Evolutionary conservation across 495 filamentous ascomycete species (phyloP).

Genomic region (Podospora sp.): DNA sequence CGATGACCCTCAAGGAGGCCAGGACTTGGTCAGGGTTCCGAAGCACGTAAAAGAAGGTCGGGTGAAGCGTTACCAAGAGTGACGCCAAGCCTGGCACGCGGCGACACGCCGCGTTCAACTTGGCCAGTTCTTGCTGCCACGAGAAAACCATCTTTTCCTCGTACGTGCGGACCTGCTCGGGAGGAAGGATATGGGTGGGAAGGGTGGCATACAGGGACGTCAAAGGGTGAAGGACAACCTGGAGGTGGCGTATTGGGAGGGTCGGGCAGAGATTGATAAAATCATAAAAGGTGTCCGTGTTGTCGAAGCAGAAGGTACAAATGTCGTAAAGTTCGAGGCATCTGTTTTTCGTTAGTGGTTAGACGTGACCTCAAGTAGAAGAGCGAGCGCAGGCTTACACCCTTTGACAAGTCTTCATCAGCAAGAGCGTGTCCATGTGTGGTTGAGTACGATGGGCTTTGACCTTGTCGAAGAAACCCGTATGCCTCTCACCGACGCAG

Average conservation of each 20-base stretch:
- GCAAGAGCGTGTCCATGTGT: not conserved
- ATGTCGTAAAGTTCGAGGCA: not conserved
- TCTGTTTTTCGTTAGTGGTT: not conserved
- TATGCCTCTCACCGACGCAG: not conserved
- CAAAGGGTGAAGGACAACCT: not conserved
- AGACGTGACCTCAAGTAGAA: not conserved
- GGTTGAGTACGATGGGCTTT: not conserved
- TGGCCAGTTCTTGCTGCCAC: too few species aligned
- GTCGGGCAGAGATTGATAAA: not conserved
- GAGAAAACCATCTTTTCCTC: not conserved
- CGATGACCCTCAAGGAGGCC: too few species aligned
- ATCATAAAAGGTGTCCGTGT: not conserved
- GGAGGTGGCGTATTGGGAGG: not conserved
- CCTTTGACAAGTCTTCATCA: not conserved
- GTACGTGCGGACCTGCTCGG: not conserved
- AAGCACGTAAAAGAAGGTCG: too few species aligned
- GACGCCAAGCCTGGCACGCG: too few species aligned
- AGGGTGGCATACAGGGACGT: not conserved
- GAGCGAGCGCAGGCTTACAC: not conserved
- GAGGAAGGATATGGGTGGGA: too few species aligned
- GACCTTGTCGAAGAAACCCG: not conserved
- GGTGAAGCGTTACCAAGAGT: too few species aligned
- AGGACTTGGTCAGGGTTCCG: too few species aligned
- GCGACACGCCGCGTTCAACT: too few species aligned
- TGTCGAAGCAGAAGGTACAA: not conserved